phyloP scores from a whole-genome alignment of 208 protist species.

The Trypanosoma boissoni region DNA sequence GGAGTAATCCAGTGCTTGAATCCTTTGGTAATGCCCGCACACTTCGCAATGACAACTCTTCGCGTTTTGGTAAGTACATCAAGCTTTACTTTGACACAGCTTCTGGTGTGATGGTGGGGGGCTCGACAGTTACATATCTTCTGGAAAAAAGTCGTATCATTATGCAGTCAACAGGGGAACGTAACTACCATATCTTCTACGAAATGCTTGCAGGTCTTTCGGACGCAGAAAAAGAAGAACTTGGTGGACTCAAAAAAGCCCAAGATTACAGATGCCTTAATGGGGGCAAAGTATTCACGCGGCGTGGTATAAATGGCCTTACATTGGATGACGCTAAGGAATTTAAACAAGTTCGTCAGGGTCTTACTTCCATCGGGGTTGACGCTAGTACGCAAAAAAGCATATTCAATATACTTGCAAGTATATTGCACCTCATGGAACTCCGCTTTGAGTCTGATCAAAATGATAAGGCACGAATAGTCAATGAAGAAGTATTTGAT shows the following conservation, averaged over 20 bases:
- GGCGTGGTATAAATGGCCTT: constrained; percentile 77
- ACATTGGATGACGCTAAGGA: constrained; percentile 88
- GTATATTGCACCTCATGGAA: constrained; percentile 93
- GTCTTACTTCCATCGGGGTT: constrained; percentile 74
- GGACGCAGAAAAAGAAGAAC: constrained; percentile 57
- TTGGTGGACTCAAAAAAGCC: constrained; percentile 65
- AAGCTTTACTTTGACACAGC: constrained; percentile 91
- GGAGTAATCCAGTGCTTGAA: constrained; percentile 93
- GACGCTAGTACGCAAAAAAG: constrained; percentile 34
- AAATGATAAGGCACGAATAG: constrained; percentile 74
- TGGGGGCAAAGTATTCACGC: constrained; percentile 73
- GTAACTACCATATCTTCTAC: constrained; percentile 97
- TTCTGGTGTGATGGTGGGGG: constrained; percentile 84
- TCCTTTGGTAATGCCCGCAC: constrained; percentile 94
- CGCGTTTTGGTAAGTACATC: constrained; percentile 95
- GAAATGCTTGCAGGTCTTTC: constrained; percentile 89
- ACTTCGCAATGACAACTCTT: constrained; percentile 93
- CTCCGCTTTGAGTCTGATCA: constrained; percentile 77
- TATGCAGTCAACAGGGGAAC: constrained; percentile 84
- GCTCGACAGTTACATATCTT: constrained; percentile 87
- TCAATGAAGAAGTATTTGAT: constrained; percentile 34
- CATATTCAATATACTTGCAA: constrained; percentile 90
- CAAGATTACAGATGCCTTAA: constrained; percentile 88
- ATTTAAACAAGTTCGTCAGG: constrained; percentile 73
- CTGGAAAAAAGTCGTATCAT: constrained; percentile 94